Conservation (phyloP, 371 early-diverging fungal species). For the Zopfochytrium polystomum region DNA sequence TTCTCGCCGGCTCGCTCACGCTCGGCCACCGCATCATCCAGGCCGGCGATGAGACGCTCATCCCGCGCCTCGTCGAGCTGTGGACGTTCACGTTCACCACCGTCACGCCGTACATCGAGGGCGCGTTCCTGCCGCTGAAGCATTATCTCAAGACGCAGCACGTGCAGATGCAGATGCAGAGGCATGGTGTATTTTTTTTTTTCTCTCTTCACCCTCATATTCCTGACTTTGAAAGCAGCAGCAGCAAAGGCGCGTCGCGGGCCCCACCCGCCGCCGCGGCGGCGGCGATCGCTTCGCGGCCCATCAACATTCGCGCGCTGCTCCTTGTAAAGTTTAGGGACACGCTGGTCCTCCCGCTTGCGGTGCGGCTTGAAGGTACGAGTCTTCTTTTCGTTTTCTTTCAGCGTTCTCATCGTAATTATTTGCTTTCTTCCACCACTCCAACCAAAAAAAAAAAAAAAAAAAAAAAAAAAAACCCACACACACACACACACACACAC, state of each 20-base stretch:
- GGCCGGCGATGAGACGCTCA: conserved; percentile 68
- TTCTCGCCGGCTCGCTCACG: conserved; percentile 70
- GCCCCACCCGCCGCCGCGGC: conserved; percentile 20
- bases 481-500: no score
- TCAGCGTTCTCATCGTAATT: background rate
- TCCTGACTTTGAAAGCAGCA: no score
- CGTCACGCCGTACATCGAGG: conserved; percentile 81
- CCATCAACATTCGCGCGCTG: conserved; percentile 62
- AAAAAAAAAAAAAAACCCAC: no score
- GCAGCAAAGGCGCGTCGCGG: conserved; percentile 14
- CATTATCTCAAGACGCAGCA: conserved; percentile 3
- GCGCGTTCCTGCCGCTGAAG: conserved; percentile 74
- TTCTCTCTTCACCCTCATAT: no score
- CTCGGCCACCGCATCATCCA: conserved; percentile 68
- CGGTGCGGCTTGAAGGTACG: conserved; percentile 66
- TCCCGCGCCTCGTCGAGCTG: conserved; percentile 70
- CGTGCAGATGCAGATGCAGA: background rate
- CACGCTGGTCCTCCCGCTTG: conserved; percentile 64
- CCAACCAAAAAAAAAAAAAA: no score
- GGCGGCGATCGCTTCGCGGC: no score
- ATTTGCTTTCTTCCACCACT: no score
- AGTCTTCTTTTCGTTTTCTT: background rate
- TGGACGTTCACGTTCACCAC: conserved; percentile 85
- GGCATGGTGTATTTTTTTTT: background rate
- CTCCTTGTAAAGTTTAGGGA: conserved; percentile 69